phyloP scores from a whole-genome alignment of 768 basidiomycete species.

The Dioszegia hungarica region DNA sequence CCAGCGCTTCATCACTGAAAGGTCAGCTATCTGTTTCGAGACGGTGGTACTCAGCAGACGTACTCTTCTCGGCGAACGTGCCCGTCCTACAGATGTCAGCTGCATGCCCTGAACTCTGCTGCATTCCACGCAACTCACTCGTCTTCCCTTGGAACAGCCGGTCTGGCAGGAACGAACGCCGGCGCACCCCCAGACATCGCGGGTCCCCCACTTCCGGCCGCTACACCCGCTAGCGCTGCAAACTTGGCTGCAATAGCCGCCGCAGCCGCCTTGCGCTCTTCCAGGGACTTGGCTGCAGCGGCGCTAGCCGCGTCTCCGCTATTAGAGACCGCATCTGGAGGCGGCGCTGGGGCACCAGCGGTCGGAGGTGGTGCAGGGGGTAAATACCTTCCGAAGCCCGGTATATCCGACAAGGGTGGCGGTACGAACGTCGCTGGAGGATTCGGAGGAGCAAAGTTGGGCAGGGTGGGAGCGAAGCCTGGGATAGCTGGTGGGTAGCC shows the following conservation, averaged over 20 bases:
- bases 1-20: slow-evolving; percentile 82
- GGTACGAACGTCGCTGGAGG: not conserved
- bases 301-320: not conserved
- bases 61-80: slow-evolving; percentile 44
- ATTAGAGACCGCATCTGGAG: not conserved
- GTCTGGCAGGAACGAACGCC: slow-evolving; percentile 6
- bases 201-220: not conserved
- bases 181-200: slow-evolving; percentile 13
- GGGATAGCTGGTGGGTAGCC: slow-evolving; percentile 33
- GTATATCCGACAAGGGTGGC: slow-evolving; percentile 9
- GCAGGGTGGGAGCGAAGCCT: slow-evolving; percentile 9
- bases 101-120: not conserved
- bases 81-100: slow-evolving; percentile 16
- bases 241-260: slow-evolving; percentile 45
- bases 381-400: slow-evolving; percentile 10
- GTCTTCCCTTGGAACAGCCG: slow-evolving; percentile 6
- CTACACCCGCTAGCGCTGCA: slow-evolving; percentile 14
- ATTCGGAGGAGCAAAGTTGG: slow-evolving; percentile 1
- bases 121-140: slow-evolving; percentile 23
- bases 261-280: slow-evolving; percentile 39
- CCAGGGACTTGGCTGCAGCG: slow-evolving; percentile 20
- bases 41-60: slow-evolving; percentile 2
- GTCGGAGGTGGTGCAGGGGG: not conserved
- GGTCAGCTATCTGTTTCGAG: slow-evolving; percentile 7
- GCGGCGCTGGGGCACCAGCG: not conserved